phyloP scores from a whole-genome alignment of 805 yeast species.

The Saccharomyces eubayanus region DNA sequence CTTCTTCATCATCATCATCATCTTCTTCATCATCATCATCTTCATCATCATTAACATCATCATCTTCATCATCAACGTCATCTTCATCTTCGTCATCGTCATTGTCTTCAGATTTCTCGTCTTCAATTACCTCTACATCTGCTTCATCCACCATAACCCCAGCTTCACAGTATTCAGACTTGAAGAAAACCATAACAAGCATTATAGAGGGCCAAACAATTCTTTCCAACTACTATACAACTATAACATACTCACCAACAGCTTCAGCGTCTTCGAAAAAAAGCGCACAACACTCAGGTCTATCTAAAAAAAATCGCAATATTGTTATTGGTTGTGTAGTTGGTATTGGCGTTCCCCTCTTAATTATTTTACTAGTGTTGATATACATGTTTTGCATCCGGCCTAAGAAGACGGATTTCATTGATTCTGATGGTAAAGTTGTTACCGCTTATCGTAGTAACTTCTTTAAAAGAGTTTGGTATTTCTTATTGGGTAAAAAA shows the following conservation, averaged over 20 bases:
- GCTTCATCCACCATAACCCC: not conserved
- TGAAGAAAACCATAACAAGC: slow-evolving; percentile 19
- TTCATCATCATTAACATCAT: not conserved
- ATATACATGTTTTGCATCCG: slow-evolving; percentile 26
- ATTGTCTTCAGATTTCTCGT: not conserved
- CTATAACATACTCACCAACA: slow-evolving; percentile 26
- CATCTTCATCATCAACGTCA: not conserved
- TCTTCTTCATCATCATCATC: not conserved
- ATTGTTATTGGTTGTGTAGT: slow-evolving; percentile 63
- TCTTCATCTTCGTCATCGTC: not conserved
- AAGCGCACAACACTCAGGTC: slow-evolving; percentile 28
- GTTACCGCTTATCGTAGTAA: slow-evolving; percentile 30
- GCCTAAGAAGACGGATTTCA: slow-evolving; percentile 27
- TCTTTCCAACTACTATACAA: slow-evolving; percentile 26
- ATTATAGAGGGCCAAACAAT: slow-evolving; percentile 30
- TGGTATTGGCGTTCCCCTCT: slow-evolving; percentile 59
- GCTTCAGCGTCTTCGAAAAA: slow-evolving; percentile 21
- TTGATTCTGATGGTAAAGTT: slow-evolving; percentile 33
- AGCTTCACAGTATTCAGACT: slow-evolving; percentile 2
- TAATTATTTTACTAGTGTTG: slow-evolving; percentile 23
- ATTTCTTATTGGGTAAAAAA: slow-evolving; percentile 24
- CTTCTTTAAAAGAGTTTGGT: slow-evolving; percentile 26
- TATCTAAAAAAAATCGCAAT: slow-evolving; percentile 41
- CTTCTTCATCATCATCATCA: not conserved
- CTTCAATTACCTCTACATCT: slow-evolving; percentile 3